Evolutionary conservation across 139 green algal species (phyloP), one percentile per base, ranked within the genome.

Genomic region (Coccomyxa sp.): DNA sequence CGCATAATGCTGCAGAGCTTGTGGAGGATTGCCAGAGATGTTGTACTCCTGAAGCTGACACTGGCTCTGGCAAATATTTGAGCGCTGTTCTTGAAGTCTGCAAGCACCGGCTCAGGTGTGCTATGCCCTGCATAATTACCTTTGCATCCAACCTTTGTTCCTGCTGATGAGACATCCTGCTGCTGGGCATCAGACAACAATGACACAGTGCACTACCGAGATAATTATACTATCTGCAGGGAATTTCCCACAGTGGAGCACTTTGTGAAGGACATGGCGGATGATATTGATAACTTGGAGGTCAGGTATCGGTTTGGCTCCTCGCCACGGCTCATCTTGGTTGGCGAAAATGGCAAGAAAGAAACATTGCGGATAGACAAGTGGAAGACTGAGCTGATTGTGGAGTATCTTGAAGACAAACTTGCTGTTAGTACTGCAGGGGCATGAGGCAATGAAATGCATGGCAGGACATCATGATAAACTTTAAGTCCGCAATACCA

Each of bases 311-410:
- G 66, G 15, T 83, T 79, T 83, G 83, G 67, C 63, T 60, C 79
- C 10, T 27, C 59, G 58, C 83, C 83, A 18, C 58, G 71, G 58
- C 67, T 86, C 11, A 76, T 77, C 10, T 30, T 86, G 18, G 80
- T 81, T 18, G 80, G 18, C 13, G 32, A 17, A 15, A 79, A 81
- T n/a, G 77, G 27, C 16, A n/a, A 66, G 30, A 74, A 58, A 71
- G 83, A 86, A 21, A 58, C 67, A 14, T 76, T 83, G 51, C 66
- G 83, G 51, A 76, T 86, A 23, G 83, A 86, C 38, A 51, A 63
- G 11, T 86, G 83, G 83, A 83, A 83, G 28, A 83, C 79, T 4
- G 83, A 83, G 57, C 57, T 83, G 31, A 83, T 86, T 13, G 68
- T 83, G 67, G 83, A 83, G 57, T 86, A 67, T 25, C 67, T 86